Percentiles rank a stretch among this genome's conserved stretches.
These are phyloP conservation scores for Mortierella sp. DNA, from an alignment of 371 early-diverging fungal species.

Conservation along the genomic window DNA sequence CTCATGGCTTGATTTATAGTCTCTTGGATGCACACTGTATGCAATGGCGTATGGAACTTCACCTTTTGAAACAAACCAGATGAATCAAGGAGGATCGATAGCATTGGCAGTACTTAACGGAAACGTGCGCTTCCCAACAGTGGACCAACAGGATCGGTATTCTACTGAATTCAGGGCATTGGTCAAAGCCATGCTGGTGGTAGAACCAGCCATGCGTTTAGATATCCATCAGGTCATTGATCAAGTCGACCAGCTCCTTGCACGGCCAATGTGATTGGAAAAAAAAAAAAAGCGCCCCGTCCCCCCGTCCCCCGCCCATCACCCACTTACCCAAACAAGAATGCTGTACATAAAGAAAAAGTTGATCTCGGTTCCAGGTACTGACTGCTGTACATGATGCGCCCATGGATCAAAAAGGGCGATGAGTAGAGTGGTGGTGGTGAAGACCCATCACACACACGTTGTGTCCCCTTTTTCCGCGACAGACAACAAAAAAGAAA, in stretches of 20 bases:
- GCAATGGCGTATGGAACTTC: constrained; percentile 80
- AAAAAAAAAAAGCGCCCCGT: no score
- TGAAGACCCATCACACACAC: no score
- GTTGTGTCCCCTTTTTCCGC: no score
- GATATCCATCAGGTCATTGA: constrained; percentile 66
- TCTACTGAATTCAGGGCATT: constrained; percentile 69
- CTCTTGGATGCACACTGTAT: constrained; percentile 80
- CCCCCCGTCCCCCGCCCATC: no score
- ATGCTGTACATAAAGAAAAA: no score
- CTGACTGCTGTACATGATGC: no score
- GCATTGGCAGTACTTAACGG: constrained; percentile 79
- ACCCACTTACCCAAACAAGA: background rate
- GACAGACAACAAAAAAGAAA: no score
- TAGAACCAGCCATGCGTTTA: constrained; percentile 74
- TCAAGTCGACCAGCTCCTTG: constrained; percentile 35
- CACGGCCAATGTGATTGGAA: constrained; percentile 17
- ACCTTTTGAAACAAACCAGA: constrained; percentile 77
- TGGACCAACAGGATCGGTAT: constrained; percentile 60
- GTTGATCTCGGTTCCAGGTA: no score
- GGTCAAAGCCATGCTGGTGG: constrained; percentile 73
- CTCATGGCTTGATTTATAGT: no score
- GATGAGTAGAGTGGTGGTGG: no score
- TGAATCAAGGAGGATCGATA: constrained; percentile 78
- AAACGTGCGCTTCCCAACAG: constrained; percentile 69
- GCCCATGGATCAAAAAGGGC: no score